Evolutionary conservation across 306 rosid species (phyloP).

Genomic region (Castanea crenata): DNA sequence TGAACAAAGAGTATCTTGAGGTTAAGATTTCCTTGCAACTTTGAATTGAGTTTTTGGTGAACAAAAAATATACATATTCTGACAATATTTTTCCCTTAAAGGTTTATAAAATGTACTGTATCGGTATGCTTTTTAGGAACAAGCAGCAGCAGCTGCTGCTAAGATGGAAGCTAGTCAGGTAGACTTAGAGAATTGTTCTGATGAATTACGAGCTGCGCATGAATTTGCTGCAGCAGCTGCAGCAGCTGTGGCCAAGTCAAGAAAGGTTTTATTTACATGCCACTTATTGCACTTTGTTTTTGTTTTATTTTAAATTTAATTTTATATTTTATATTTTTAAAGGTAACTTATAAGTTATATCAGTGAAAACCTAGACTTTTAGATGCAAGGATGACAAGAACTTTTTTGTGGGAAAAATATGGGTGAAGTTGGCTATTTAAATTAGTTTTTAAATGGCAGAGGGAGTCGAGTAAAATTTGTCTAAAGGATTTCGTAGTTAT

Average conservation of each 20-base stretch:
- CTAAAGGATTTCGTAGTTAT: not conserved
- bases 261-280: slow-evolving; percentile 36
- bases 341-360: too few species aligned
- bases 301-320: too few species aligned
- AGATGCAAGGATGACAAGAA: too few species aligned
- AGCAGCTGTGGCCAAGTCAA: slow-evolving; percentile 47
- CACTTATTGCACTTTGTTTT: not conserved
- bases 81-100: not conserved
- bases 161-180: slow-evolving; percentile 46
- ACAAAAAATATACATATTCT: not conserved
- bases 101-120: not conserved
- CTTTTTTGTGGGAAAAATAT: too few species aligned
- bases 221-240: slow-evolving; percentile 39
- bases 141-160: slow-evolving; percentile 55
- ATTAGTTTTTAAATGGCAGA: not conserved
- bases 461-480: not conserved
- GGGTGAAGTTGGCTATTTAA: not conserved
- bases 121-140: slow-evolving; percentile 47
- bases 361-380: too few species aligned
- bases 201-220: slow-evolving; percentile 41
- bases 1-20: slow-evolving; percentile 71
- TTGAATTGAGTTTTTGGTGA: not conserved
- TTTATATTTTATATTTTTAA: too few species aligned
- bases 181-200: slow-evolving; percentile 37
- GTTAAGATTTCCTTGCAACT: slow-evolving; percentile 27